Base-by-base conservation (phyloP, 2,329 filamentous ascomycete species). In the Nothophoma quercina region DNA sequence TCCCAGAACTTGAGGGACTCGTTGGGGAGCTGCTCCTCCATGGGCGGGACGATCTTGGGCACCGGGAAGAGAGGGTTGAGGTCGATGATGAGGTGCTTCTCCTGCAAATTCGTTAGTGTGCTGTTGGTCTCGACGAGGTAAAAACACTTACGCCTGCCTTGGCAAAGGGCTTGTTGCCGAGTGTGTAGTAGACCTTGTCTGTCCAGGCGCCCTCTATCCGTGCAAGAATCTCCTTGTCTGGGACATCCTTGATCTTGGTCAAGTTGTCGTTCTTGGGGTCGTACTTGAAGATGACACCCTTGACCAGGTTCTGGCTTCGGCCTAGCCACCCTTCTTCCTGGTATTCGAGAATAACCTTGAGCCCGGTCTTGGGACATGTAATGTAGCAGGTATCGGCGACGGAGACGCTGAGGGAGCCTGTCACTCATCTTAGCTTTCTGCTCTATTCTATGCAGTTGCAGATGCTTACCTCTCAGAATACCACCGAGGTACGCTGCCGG, bases 281-380 rank as follows among this genome's bases (percentile, higher is more conserved):
- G 64, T 96, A 96, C 41, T 84, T 88, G 82, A 96, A 99, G 48
- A 98, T 83, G 47, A 97, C 86, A 15, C 95, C 95, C 56, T 96
- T 87, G 28, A 99, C 88, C 70, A 89, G 92, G 76, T 98, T 96
- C 64, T 96, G 93, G 16, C 91, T 85, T 61, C 91, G 90, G 38
- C 93, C 91, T 23, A 98, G 82, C 93, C 95, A 99, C 41, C 93
- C 92, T 65, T 98, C 93, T 68, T 98, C 93, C 48, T 93, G 80
- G 72, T 99, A 99, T 67, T 96, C 88, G 38, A 99, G 78, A 58
- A 99, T 96, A 15, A 88, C 89, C 78, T 98, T 98, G 62, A 96
- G 85, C 70, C 88, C 89, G 2, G 92, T 96, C 78, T 92, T 88
- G n/a, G 89, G 84, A 76, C 95, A 99, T 30, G 88, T 93, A 55